These are phyloP conservation scores for Musa beccarii DNA, from an alignment of 176 grass and related monocot species.

Conservation along the genomic window DNA sequence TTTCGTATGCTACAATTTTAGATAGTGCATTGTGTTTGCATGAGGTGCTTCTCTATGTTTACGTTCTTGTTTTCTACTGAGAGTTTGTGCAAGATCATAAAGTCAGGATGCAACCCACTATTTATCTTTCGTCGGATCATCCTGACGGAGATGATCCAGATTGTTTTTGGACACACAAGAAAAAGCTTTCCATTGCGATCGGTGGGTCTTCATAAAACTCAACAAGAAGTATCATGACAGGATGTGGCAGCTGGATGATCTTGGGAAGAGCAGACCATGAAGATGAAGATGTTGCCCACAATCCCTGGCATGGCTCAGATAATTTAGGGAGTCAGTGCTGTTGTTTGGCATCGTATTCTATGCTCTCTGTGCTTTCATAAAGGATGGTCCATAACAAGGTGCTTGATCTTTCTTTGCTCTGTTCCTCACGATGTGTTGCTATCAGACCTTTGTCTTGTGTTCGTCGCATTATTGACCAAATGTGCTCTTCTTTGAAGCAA, in stretches of 20 bases:
- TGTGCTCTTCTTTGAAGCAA: neutral
- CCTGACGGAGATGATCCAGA: neutral
- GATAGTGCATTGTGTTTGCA: neutral
- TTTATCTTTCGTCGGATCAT: neutral
- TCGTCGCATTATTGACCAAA: neutral
- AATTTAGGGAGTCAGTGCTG: neutral
- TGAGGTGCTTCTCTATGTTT: neutral
- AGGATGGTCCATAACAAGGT: neutral
- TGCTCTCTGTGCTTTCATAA: neutral
- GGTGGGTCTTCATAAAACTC: neutral
- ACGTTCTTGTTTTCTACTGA: too few relatives aligned
- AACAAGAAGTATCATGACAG: neutral
- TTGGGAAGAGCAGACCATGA: neutral
- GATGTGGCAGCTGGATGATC: too few relatives aligned
- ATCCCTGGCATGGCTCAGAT: neutral
- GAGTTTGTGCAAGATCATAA: too few relatives aligned
- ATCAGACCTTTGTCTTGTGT: neutral
- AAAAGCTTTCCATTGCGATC: neutral
- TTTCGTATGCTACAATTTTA: too few relatives aligned
- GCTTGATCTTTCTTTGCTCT: neutral
- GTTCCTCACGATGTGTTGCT: neutral
- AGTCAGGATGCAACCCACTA: neutral
- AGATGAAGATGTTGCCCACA: neutral
- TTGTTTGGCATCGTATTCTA: neutral
- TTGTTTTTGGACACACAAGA: neutral